phyloP scores from a whole-genome alignment of 176 grass and related monocot genomes.

The Rhipidocladum racemiflorum region DNA sequence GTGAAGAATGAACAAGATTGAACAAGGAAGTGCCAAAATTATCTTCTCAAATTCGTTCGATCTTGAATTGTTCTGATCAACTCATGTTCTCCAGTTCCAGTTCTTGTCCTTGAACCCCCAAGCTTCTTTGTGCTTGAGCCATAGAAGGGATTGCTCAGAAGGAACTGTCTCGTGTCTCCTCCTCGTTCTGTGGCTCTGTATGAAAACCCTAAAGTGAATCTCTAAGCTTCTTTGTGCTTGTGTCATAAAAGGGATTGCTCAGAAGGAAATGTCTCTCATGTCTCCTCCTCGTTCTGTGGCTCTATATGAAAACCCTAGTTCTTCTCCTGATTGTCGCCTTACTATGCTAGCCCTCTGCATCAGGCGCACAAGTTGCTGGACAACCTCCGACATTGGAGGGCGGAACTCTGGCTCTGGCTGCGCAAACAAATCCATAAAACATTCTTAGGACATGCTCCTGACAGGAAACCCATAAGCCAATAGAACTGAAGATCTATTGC shows the following conservation, averaged over 20 bases:
- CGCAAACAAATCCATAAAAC: constrained; percentile 20
- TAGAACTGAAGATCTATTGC: neutral
- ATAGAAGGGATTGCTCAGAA: constrained; percentile 42
- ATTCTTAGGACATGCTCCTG: constrained; percentile 4
- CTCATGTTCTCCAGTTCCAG: constrained; percentile 1
- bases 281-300: constrained; percentile 61
- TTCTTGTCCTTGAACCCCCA: neutral
- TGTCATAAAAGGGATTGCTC: constrained; percentile 16
- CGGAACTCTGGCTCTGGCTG: constrained; percentile 92
- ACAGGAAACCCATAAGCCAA: neutral
- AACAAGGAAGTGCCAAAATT: constrained; percentile 28
- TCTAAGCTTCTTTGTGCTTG: neutral
- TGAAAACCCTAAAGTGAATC: constrained; percentile 55
- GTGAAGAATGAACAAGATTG: constrained; percentile 28
- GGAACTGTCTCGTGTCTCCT: constrained; percentile 51
- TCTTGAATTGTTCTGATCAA: neutral
- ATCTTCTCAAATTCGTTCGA: constrained; percentile 22
- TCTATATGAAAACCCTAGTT: constrained; percentile 85
- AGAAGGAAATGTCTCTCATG: constrained; percentile 62
- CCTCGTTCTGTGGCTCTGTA: constrained; percentile 70
- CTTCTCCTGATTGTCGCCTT: constrained; percentile 83
- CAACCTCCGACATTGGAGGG: constrained; percentile 95
- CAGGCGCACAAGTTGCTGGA: constrained; percentile 85
- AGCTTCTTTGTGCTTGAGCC: neutral
- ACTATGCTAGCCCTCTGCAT: constrained; percentile 86